Conservation (phyloP, 441 rosid genomes). For the Brassica hybrid region DNA sequence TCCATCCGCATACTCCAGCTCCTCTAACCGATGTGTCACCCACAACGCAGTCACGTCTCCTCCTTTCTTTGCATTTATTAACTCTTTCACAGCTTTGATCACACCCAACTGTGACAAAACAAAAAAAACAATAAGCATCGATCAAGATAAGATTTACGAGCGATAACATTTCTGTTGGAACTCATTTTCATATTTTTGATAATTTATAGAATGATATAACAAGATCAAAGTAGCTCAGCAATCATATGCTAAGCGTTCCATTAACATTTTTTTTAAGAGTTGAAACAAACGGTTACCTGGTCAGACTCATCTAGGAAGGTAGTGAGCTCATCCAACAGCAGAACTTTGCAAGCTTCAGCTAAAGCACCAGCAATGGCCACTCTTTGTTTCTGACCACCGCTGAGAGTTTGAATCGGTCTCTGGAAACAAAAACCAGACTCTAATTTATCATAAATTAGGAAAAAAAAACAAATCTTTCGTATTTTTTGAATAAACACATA, state of each 20-base stretch:
- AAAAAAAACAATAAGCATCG: not conserved
- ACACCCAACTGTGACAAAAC: conserved; percentile 75
- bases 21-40: conserved; percentile 96
- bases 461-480: conserved; percentile 6
- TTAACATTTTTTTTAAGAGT: not conserved
- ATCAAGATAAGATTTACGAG: not conserved
- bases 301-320: conserved; percentile 88
- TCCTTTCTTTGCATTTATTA: conserved; percentile 52
- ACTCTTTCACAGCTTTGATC: conserved; percentile 76
- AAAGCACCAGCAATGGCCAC: conserved; percentile 97
- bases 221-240: conserved; percentile 18
- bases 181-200: too few relatives aligned
- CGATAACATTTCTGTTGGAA: not conserved
- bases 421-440: conserved; percentile 37
- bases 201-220: not conserved
- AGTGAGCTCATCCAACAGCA: conserved; percentile 91
- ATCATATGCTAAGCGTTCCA: conserved; percentile 6
- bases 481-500: not conserved
- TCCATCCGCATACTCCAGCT: conserved; percentile 86
- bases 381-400: conserved; percentile 98
- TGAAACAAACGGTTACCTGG: conserved; percentile 55
- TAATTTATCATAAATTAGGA: not conserved
- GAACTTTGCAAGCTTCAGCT: conserved; percentile 92
- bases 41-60: conserved; percentile 81
- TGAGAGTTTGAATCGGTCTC: conserved; percentile 97